Percentiles rank a stretch among this genome's conserved stretches.
These are phyloP conservation scores for Colletotrichum salicis DNA, from an alignment of 2,329 filamentous ascomycete species.

Conservation along the genomic window DNA sequence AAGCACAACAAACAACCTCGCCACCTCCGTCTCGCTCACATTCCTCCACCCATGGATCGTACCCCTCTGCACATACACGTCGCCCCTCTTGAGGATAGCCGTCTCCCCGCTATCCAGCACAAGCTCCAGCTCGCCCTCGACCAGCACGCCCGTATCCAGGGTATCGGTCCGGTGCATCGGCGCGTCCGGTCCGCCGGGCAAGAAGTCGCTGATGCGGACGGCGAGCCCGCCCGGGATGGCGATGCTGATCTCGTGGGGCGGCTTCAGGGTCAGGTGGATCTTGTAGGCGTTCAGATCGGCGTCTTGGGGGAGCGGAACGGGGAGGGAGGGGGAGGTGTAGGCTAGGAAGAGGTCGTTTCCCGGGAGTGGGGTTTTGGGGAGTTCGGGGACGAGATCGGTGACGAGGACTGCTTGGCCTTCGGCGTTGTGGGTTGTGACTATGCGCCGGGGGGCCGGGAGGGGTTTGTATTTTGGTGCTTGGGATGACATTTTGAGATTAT, in stretches of 20 bases:
- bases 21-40: constrained; percentile 51
- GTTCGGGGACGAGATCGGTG: constrained; percentile 37
- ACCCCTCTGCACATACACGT: constrained; percentile 65
- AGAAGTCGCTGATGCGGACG: constrained; percentile 57
- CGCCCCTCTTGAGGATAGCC: constrained; percentile 57
- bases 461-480: constrained; percentile 1
- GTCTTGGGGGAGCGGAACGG: constrained; percentile 35
- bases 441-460: constrained; percentile 14
- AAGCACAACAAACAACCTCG: constrained; percentile 47
- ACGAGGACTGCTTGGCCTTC: constrained; percentile 48
- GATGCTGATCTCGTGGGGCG: constrained; percentile 40
- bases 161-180: constrained; percentile 63
- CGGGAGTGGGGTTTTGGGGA: constrained; percentile 32
- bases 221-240: constrained; percentile 51
- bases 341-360: constrained; percentile 39
- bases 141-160: constrained; percentile 64
- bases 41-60: constrained; percentile 67
- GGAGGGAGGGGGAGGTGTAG: constrained; percentile 41
- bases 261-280: constrained; percentile 22
- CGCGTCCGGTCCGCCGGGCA: constrained; percentile 49
- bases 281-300: constrained; percentile 40
- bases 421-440: constrained; percentile 47
- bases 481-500: constrained; percentile 1
- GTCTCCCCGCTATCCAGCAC: constrained; percentile 62
- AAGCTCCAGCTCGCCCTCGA: constrained; percentile 65